phyloP scores from a whole-genome alignment of 305 asterid genomes.

The Fraxinus ornus region DNA sequence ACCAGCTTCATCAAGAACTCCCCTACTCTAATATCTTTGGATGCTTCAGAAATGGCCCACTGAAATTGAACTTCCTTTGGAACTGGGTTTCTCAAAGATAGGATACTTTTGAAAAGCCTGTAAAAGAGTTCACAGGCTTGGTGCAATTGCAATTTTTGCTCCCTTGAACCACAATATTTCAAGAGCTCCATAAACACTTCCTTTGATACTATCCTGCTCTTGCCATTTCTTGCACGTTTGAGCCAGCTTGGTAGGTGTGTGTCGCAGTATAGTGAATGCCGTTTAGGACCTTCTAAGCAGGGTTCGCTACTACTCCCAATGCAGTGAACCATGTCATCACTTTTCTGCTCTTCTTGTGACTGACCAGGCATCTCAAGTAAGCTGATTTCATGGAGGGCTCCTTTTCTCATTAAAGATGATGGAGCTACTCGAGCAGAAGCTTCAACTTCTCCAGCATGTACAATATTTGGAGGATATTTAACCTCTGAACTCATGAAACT shows the following conservation, averaged over 20 bases:
- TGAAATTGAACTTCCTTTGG: constrained; percentile 93
- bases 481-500: constrained; percentile 31
- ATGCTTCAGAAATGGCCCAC: constrained; percentile 93
- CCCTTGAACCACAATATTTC: constrained; percentile 63
- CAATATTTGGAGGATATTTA: constrained; percentile 37
- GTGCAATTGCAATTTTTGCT: constrained; percentile 75
- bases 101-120: constrained; percentile 77
- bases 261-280: constrained; percentile 84
- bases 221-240: constrained; percentile 98
- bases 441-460: constrained; percentile 40
- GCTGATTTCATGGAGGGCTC: constrained; percentile 34
- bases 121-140: constrained; percentile 95
- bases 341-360: constrained; percentile 33
- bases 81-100: constrained; percentile 81
- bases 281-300: constrained; percentile 70
- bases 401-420: constrained; percentile 42
- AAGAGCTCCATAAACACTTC: constrained; percentile 85
- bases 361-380: constrained; percentile 39
- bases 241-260: constrained; percentile 97
- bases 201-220: constrained; percentile 87
- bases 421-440: constrained; percentile 45
- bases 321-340: constrained; percentile 53
- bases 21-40: constrained; percentile 65
- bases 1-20: constrained; percentile 67
- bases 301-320: constrained; percentile 60